Base-by-base conservation (phyloP, 495 filamentous ascomycete genomes). In the Hypoxylon lienhwacheense region DNA sequence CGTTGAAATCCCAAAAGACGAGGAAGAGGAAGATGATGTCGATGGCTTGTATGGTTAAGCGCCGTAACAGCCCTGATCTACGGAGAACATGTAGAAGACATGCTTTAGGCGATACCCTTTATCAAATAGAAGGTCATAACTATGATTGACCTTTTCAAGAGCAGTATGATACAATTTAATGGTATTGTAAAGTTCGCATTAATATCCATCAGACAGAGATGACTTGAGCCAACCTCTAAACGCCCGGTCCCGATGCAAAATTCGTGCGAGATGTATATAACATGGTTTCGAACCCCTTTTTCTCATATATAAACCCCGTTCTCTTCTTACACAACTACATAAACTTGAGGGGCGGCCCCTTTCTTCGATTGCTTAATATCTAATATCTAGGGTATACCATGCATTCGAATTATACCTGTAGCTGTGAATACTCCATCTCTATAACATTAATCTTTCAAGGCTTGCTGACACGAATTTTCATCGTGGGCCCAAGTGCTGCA, bases 21-120 rank as follows among this genome's bases (percentile, higher is more conserved):
- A 84, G 0, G 81, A 78, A 6, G 79, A 84, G 12, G 82, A 87
- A 42, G 81, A 85, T 50, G 85, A 87, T 66, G 81, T 82, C 72
- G 84, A 89, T 76, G 84, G 83, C 5, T 78, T 89, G 76, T 92
- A 90, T 72, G 85, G 82, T 42, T 91, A 61, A 78, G 37, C 7
- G 3, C 20, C 8, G 24, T 0, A 6, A n/a, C n/a, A 25, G 4
- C 17, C 7, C 20, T 22, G 44, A 54, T 39, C 15, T 50, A 46
- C 34, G 34, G 25, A 48, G 32, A 39, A 12, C 8, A 14, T 5
- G 12, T 20, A 31, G 4, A 35, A 31, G 33, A 44, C 10, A 35
- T 21, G 46, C 36, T 34, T 55, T 50, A 47, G 56, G 14, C 1
- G 49, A 61, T 62, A 65, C 61, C 57, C 61, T 21, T 35, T 25